A percentile compares a stretch with the other conserved stretches of the same genome.
These are phyloP conservation scores for Hamamelis virginiana DNA, from an alignment of 164 flowering plant genomes.

Conservation along the genomic window DNA sequence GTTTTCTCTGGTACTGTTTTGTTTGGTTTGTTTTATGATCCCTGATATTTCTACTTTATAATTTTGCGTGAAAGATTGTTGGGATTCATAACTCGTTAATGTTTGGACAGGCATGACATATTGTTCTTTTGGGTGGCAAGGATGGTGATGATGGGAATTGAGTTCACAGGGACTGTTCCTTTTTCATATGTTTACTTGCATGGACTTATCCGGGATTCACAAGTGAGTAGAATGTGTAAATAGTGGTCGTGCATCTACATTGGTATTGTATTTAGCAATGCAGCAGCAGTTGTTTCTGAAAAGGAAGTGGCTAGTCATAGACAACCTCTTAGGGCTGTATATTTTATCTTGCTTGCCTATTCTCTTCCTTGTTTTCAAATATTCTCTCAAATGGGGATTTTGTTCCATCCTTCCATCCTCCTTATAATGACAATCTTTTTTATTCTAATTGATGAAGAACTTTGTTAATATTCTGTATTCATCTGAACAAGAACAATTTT, in stretches of 20 bases:
- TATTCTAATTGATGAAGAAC: no score
- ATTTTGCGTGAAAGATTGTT: constrained; percentile 1
- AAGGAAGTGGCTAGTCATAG: neutral
- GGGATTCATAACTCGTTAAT: neutral
- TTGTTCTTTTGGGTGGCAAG: constrained; percentile 99
- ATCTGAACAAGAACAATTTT: no score
- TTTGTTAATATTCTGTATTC: no score
- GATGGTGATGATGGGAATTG: constrained; percentile 99
- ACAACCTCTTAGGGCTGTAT: neutral
- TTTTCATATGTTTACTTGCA: constrained; percentile 82
- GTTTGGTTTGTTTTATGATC: neutral
- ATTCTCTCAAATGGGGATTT: no score
- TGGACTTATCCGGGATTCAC: constrained; percentile 88
- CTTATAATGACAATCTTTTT: no score
- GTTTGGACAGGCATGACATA: constrained; percentile 85
- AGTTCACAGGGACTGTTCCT: constrained; percentile 85
- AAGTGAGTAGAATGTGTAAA: constrained; percentile 46
- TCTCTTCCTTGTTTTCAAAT: neutral
- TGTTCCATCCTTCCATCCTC: no score
- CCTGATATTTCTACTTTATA: neutral
- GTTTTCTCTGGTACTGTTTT: neutral
- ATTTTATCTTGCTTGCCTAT: neutral
- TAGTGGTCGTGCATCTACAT: neutral
- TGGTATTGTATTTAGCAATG: neutral
- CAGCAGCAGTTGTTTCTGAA: neutral